These are phyloP conservation scores for Eucalyptus dawsonii DNA, from an alignment of 345 rosid genomes.

Conservation along the genomic window DNA sequence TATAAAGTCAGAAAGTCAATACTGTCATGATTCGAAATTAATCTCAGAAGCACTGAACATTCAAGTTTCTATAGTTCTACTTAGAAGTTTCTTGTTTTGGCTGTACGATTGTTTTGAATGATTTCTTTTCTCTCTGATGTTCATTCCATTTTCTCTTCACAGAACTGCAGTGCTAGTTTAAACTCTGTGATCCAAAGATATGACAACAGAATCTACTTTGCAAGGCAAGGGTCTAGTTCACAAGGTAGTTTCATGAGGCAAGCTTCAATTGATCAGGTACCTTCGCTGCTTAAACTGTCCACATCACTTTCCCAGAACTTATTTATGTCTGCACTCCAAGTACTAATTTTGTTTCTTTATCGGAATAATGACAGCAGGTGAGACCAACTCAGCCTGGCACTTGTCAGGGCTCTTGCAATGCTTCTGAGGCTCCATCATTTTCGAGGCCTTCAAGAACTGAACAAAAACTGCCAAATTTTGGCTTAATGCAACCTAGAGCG, in stretches of 20 bases:
- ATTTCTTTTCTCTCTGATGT: neutral
- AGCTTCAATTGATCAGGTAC: conserved; percentile 37
- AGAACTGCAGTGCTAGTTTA: conserved; percentile 73
- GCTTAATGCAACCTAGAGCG: neutral
- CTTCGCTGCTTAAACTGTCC: neutral
- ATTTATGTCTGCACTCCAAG: neutral
- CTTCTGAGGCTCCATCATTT: conserved; percentile 27
- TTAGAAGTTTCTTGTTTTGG: neutral
- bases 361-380: neutral
- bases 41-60: neutral
- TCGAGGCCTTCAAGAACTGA: conserved; percentile 29
- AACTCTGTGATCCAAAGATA: conserved; percentile 37
- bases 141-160: neutral
- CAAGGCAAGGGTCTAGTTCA: conserved; percentile 51
- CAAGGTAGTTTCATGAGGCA: conserved; percentile 74
- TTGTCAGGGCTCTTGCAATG: neutral
- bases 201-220: conserved; percentile 47
- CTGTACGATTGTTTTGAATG: neutral
- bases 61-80: neutral
- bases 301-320: neutral
- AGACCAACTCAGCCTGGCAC: conserved; percentile 1
- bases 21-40: neutral
- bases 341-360: neutral
- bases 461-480: neutral
- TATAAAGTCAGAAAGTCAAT: neutral